Conservation (phyloP, 306 rosid species). For the Inga leiocalycina region DNA sequence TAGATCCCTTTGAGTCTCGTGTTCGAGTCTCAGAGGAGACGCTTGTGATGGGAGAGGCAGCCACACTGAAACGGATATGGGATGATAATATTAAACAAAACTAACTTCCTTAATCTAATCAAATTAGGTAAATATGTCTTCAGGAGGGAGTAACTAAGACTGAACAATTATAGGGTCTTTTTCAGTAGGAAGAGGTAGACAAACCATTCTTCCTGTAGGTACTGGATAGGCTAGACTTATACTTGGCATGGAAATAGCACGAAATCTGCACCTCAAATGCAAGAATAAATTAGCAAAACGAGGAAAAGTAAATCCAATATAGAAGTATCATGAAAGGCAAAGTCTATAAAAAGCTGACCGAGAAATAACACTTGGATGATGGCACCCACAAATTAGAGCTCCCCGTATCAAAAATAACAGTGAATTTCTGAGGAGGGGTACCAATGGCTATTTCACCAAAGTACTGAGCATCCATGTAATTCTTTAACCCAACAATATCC, state of each 20-base stretch:
- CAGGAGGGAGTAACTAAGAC: neutral
- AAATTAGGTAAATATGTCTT: too few relatives aligned
- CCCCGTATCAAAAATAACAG: slow-evolving; percentile 91
- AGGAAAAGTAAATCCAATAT: neutral
- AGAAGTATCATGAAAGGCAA: neutral
- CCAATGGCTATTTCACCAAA: slow-evolving; percentile 87
- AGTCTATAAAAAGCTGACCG: slow-evolving; percentile 59
- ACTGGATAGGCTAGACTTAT: slow-evolving; percentile 65
- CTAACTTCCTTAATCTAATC: too few relatives aligned
- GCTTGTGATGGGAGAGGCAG: too few relatives aligned
- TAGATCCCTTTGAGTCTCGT: too few relatives aligned
- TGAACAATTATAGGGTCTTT: neutral
- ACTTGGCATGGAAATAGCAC: slow-evolving; percentile 75
- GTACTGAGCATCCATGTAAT: slow-evolving; percentile 95
- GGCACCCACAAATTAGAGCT: slow-evolving; percentile 98
- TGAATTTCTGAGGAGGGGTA: slow-evolving; percentile 83
- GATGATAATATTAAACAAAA: too few relatives aligned
- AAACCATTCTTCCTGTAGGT: slow-evolving; percentile 73
- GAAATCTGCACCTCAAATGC: slow-evolving; percentile 63
- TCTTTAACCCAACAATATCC: slow-evolving; percentile 68
- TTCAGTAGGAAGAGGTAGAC: slow-evolving; percentile 29
- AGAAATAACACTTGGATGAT: slow-evolving; percentile 63
- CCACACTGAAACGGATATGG: too few relatives aligned
- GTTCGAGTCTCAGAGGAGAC: too few relatives aligned
- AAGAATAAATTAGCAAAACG: neutral